phyloP scores from a whole-genome alignment of 495 filamentous ascomycete genomes.

The Extremus antarcticus region DNA sequence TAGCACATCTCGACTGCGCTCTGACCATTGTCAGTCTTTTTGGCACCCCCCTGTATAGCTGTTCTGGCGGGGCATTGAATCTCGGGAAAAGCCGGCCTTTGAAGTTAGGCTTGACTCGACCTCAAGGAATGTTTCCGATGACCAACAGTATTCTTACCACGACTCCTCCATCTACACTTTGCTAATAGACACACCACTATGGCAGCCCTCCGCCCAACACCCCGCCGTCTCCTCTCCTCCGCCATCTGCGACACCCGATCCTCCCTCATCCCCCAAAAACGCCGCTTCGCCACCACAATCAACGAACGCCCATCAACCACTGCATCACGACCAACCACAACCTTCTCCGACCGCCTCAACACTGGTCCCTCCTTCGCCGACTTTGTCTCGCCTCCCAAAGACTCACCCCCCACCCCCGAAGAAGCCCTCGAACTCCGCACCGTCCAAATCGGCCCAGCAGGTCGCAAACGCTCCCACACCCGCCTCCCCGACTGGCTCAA shows the following conservation, averaged over 20 bases:
- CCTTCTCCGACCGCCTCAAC: conserved; percentile 70
- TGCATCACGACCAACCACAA: conserved; percentile 28
- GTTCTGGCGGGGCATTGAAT: not conserved
- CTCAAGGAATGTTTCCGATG: not conserved
- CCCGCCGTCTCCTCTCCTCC: conserved; percentile 11
- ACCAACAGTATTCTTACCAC: not conserved
- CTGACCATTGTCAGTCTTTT: too few species aligned
- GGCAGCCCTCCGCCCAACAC: conserved; percentile 9
- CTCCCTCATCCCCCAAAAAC: conserved; percentile 14
- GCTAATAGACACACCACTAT: conserved; percentile 2
- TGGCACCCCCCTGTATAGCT: too few species aligned
- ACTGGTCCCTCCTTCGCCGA: conserved; percentile 75
- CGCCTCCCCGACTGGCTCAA: conserved; percentile 91
- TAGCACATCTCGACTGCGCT: too few species aligned
- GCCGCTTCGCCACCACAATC: conserved; percentile 23
- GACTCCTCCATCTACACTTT: not conserved
- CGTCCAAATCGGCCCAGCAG: conserved; percentile 71
- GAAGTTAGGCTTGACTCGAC: not conserved
- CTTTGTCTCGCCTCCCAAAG: conserved; percentile 48
- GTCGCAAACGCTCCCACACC: conserved; percentile 77
- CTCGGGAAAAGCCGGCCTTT: conserved; percentile 4
- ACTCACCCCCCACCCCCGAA: conserved; percentile 40
- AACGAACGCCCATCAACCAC: conserved; percentile 14
- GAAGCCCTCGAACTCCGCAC: conserved; percentile 54
- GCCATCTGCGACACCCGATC: conserved; percentile 4